Evolutionary conservation across 1,139 yeast genomes (phyloP), one percentile per base, ranked within the genome.

Genomic region (Diutina rugosa): DNA sequence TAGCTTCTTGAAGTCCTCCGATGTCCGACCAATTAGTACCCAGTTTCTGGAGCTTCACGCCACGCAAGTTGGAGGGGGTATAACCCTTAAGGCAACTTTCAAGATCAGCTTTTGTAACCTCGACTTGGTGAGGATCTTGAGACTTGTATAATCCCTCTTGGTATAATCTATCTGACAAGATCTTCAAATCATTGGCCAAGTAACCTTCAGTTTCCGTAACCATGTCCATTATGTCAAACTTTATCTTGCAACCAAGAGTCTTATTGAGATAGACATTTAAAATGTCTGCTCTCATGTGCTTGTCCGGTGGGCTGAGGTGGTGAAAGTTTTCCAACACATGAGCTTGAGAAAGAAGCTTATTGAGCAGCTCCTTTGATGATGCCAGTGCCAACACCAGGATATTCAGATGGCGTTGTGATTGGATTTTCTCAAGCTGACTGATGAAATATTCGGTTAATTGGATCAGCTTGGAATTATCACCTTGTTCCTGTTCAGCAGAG

Each of bases 121-220:
- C 57, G 2, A 63, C 62, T n/a, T 52, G 56, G 2, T 53, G 18
- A n/a, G 61, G 54, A 9, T 57, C 58, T 10, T 58, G 58, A 7
- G 46, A n/a, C 21, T 63, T 67, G 64, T 51, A 81, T 76, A n/a
- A 82, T 63, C 0, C 79, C 70, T 85, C 90, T 63, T 87, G 91
- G 61, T 83, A 81, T 4, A 90, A 80, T 63, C 96, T 76, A 62
- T 90, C 96, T 46, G 82, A 78, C 32, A 93, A 70, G 7, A 82
- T 80, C 69, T 84, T 81, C 59, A 93, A 68, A 66, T 93, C 99
- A 47, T 84, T 82, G 0, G 97, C 95, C 48, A 89, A 80, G 67
- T 85, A 93, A 0, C 98, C 98, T 64, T 93, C 98, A 0, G 96
- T 87, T 57, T 85, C 93, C 30, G 80, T 68, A 46, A 90, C 85